Evolutionary conservation across 1,284 basidiomycete species (phyloP).

Genomic region (Marasmius fiardii): DNA sequence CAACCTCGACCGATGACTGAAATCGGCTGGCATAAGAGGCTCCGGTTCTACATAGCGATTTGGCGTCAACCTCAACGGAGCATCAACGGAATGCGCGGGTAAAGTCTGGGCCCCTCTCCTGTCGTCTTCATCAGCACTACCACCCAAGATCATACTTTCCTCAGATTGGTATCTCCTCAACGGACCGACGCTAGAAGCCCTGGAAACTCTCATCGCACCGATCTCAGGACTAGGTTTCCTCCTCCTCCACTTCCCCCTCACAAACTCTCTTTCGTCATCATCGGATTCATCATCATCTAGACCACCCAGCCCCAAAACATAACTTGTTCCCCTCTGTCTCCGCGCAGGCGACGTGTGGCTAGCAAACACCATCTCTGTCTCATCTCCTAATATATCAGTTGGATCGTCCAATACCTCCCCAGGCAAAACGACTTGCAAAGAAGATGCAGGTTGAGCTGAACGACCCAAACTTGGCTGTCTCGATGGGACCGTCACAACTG

Average conservation of each 20-base stretch:
- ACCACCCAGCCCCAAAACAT: neutral
- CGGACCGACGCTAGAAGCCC: neutral
- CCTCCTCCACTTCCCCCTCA: neutral
- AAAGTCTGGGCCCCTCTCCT: neutral
- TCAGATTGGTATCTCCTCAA: neutral
- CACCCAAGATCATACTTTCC: neutral
- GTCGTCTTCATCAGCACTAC: neutral
- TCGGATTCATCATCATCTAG: neutral
- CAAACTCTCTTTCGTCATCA: neutral
- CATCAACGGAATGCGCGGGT: neutral
- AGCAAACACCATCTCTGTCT: neutral
- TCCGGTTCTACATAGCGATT: neutral
- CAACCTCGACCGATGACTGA: neutral
- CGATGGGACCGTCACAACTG: neutral
- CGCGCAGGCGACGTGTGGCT: neutral
- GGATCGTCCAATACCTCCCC: neutral
- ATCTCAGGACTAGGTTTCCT: neutral
- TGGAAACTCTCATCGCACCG: neutral
- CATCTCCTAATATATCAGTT: neutral
- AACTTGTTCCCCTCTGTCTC: neutral
- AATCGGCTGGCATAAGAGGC: neutral
- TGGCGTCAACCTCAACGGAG: neutral
- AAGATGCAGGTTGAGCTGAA: neutral
- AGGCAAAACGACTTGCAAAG: neutral
- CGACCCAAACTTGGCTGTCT: neutral